phyloP scores from a whole-genome alignment of 2,329 filamentous ascomycete genomes.

The Pyrenochaeta sp. region DNA sequence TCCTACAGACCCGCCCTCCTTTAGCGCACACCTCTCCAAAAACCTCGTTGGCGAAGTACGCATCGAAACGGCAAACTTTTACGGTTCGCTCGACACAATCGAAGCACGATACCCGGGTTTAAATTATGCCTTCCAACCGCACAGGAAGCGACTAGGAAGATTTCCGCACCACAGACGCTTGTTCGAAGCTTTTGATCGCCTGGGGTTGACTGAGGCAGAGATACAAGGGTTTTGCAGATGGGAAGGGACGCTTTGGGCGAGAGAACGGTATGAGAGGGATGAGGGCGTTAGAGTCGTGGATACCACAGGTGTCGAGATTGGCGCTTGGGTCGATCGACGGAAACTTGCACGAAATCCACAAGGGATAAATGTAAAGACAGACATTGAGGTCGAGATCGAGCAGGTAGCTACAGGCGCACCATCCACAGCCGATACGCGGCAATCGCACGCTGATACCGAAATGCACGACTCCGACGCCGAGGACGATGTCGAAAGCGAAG shows the following conservation, averaged over 20 bases:
- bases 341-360: slow-evolving; percentile 17
- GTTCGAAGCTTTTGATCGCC: slow-evolving; percentile 76
- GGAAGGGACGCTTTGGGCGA: slow-evolving; percentile 85
- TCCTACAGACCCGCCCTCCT: slow-evolving; percentile 73
- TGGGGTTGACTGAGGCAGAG: slow-evolving; percentile 73
- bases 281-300: slow-evolving; percentile 75
- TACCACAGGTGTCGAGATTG: slow-evolving; percentile 74
- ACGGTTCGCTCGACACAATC: slow-evolving; percentile 79
- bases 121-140: slow-evolving; percentile 76
- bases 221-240: slow-evolving; percentile 78
- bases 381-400: slow-evolving; percentile 53
- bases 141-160: slow-evolving; percentile 79
- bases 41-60: slow-evolving; percentile 80
- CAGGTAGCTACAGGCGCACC: slow-evolving; percentile 28
- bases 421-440: slow-evolving; percentile 38
- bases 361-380: slow-evolving; percentile 53
- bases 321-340: slow-evolving; percentile 64
- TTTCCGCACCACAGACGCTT: slow-evolving; percentile 80
- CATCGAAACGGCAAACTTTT: slow-evolving; percentile 80
- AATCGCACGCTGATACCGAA: slow-evolving; percentile 18
- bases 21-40: slow-evolving; percentile 73
- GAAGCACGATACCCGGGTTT: slow-evolving; percentile 84
- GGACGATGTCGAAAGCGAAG: slow-evolving; percentile 49
- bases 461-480: slow-evolving; percentile 58
- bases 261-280: slow-evolving; percentile 80